Evolutionary conservation across 2,329 filamentous ascomycete species (phyloP).

Genomic region (Colletotrichum musae): DNA sequence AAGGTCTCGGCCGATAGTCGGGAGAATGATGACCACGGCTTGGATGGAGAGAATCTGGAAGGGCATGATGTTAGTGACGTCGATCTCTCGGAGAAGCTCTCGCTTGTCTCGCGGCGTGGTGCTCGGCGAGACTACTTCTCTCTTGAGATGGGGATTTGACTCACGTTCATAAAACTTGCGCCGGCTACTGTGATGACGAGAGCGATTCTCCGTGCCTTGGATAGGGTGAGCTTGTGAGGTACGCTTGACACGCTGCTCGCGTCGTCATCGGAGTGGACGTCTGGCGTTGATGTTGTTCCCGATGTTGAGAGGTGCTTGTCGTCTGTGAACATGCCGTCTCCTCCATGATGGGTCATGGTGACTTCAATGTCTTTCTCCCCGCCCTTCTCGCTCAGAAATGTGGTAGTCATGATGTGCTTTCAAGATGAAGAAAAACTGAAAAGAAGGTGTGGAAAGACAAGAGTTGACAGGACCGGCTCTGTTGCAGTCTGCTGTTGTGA

Average conservation of each 20-base stretch:
- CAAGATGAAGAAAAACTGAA: not conserved
- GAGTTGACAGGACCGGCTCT: too few species aligned
- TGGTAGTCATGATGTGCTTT: slow-evolving; percentile 23
- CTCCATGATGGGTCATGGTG: slow-evolving; percentile 16
- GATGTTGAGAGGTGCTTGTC: slow-evolving; percentile 18
- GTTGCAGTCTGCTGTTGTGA: not conserved
- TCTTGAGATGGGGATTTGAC: slow-evolving; percentile 26
- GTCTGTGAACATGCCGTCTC: slow-evolving; percentile 13
- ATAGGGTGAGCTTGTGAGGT: slow-evolving; percentile 53
- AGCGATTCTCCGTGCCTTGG: slow-evolving; percentile 67
- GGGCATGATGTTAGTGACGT: slow-evolving; percentile 32
- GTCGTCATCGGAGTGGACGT: slow-evolving; percentile 42
- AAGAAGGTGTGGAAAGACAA: not conserved
- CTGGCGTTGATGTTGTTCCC: not conserved
- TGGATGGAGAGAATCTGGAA: slow-evolving; percentile 69
- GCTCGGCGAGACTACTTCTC: not conserved
- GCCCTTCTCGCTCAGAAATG: slow-evolving; percentile 4
- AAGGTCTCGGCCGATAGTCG: slow-evolving; percentile 71
- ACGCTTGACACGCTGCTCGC: slow-evolving; percentile 27
- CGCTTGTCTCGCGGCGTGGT: not conserved
- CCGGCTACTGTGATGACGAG: slow-evolving; percentile 69
- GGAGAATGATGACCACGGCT: slow-evolving; percentile 73
- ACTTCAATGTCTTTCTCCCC: slow-evolving; percentile 31
- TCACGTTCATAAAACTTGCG: slow-evolving; percentile 69
- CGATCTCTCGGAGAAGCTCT: not conserved